Base-by-base conservation (phyloP, 305 asterid species). In the Caryopteris hybrid region DNA sequence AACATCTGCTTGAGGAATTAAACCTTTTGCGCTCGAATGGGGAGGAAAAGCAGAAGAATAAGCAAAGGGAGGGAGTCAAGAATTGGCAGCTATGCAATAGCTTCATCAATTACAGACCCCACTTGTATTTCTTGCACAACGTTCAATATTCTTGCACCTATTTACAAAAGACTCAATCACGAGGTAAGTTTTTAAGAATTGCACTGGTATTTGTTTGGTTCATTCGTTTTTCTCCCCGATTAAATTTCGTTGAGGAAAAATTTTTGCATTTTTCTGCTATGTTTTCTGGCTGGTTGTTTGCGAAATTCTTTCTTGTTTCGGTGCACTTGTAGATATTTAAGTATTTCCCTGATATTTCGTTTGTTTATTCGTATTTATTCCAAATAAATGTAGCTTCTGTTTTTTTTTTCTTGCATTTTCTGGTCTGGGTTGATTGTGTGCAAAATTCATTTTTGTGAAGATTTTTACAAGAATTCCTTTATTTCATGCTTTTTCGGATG, bases 141-240 rank as follows among this genome's bases (percentile, higher is more conserved):
- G 2, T 94, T 94, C 78, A 94, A 94, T 76, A 94, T 94, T 71
- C 91, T 94, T 8, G 99, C 99, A 8, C 99, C 99, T 9, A 94
- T 91, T 71, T 94, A 94, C 84, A 94, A 94, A 68, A 81, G 99
- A 36, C 87, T 94, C 59, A 75, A 83, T 78, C 88, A 77, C 20
- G 92, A 84, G 92, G 99, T 83, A 53, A 54, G 34, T 12, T 59
- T 57, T 38, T 39, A 34, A 6, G 8, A 23, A 54, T 9, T 14
- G 62, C 46, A 23, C 14, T 8, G 8, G 11, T 53, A 9, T 53
- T 54, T 65, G 54, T 13, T 8, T 8, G 16, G 18, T 52, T 27
- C 47, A 20, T 61, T 29, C 18, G 16, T 64, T 20, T 46, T 5
- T 33, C 52, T 31, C 33, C 6, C 17, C 25, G 31, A 20, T 42